Conservation (phyloP, 164 flowering plant species). For the Kingdonia uniflora region DNA sequence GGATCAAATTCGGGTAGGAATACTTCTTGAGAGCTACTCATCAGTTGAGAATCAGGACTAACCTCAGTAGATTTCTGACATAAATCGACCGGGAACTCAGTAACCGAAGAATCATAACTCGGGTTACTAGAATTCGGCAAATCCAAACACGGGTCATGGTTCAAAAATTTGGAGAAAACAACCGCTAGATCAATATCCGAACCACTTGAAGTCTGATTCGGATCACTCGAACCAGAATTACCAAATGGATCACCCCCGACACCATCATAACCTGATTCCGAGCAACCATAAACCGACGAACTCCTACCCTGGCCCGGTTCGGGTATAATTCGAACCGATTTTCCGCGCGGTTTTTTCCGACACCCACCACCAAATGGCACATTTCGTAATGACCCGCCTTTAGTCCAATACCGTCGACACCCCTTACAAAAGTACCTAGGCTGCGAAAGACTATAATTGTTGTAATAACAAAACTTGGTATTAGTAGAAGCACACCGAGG, state of each 20-base stretch:
- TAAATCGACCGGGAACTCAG: neutral
- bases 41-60: neutral
- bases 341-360: constrained; percentile 44
- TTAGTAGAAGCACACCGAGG: constrained; percentile 22
- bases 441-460: constrained; percentile 76
- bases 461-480: constrained; percentile 39
- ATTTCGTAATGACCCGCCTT: constrained; percentile 65
- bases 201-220: neutral
- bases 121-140: neutral
- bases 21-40: neutral
- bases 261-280: neutral
- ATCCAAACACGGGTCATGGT: neutral
- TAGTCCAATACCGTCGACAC: constrained; percentile 74
- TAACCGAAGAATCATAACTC: neutral
- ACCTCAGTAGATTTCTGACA: no score
- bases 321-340: neutral
- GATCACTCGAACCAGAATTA: neutral
- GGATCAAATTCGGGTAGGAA: constrained; percentile 3
- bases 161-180: constrained; percentile 12
- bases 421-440: constrained; percentile 70
- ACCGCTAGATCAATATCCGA: constrained; percentile 10
- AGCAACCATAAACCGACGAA: no score
- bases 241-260: neutral
- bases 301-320: neutral
- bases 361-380: constrained; percentile 79